Evolutionary conservation across 2,329 filamentous ascomycete species (phyloP), one percentile per base, ranked within the genome.

Genomic region (Stemphylium beticola): DNA sequence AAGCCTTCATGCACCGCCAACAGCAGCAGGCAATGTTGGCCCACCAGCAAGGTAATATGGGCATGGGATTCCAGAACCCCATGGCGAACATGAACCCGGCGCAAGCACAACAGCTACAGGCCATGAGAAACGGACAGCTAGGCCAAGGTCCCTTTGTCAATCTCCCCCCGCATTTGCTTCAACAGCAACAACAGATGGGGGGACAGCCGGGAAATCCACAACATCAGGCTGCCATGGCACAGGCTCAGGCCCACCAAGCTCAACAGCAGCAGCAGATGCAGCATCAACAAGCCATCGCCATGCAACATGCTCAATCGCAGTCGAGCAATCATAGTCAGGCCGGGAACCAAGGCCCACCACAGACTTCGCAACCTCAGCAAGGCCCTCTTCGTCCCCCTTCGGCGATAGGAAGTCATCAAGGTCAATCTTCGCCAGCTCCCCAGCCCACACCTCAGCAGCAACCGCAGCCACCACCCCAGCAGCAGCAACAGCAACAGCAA

Each of bases 11-110:
- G 56, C 81, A 65, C 15, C 68, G 70, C 37, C 73, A 74, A 40
- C 84, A 87, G 60, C 83, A 86, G 57, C 81, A 85, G 51, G 75
- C 83, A 34, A 70, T 74, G 71, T 73, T 77, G 39, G 68, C 85
- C 36, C 84, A 87, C 45, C 83, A 87, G 58, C 73, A 81, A 29
- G 64, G 62, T 47, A 79, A 81, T 42, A 83, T 87, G 76, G 77
- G 78, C 15, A 80, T 79, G 57, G 77, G 78, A 15, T 82, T 85
- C 64, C 82, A 78, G 32, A 83, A 87, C 69, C 80, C 78, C 3
- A 83, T 86, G 72, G 80, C 63, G 73, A 64, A 77, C 55, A 80
- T 85, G 68, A 83, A 74, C 20, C 65, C 61, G 17, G 69, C 64
- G 26, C 65, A 64, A 34, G 69, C 64, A 37, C 70, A 73, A 34